phyloP scores from a whole-genome alignment of 2,329 filamentous ascomycete species.

The Daldinia sp. region DNA sequence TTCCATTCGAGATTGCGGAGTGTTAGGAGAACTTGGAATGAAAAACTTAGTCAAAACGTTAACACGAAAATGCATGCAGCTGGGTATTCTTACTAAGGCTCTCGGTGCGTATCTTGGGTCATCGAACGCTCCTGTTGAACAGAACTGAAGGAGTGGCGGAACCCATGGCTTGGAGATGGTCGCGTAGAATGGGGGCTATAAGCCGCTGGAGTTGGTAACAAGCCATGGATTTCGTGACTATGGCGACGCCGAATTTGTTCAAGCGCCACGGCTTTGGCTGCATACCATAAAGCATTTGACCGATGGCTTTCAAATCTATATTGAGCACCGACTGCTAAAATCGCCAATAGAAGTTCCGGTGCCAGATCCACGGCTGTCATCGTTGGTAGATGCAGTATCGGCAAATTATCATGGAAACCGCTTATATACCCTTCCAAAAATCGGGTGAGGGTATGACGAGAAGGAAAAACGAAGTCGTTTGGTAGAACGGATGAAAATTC shows the following conservation, averaged over 20 bases:
- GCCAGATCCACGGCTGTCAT: constrained; percentile 73
- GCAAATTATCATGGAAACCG: constrained; percentile 71
- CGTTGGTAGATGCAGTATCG: constrained; percentile 75
- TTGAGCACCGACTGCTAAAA: constrained; percentile 75
- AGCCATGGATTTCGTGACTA: constrained; percentile 67
- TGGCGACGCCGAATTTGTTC: constrained; percentile 70
- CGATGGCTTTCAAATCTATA: constrained; percentile 72
- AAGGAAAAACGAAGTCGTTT: constrained; percentile 74
- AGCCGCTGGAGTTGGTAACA: constrained; percentile 67
- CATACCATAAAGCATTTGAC: constrained; percentile 71
- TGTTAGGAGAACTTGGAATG: constrained; percentile 65
- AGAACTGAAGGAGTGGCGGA: constrained; percentile 70
- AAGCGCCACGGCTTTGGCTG: constrained; percentile 67
- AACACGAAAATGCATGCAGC: not conserved
- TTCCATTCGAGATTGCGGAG: constrained; percentile 69
- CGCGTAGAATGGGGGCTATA: constrained; percentile 71
- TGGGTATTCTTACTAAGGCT: constrained; percentile 65
- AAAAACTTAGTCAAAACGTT: constrained; percentile 26
- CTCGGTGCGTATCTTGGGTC: constrained; percentile 69
- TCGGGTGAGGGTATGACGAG: constrained; percentile 74
- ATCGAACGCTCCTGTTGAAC: constrained; percentile 68
- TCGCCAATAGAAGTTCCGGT: constrained; percentile 74
- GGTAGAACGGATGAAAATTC: constrained; percentile 72
- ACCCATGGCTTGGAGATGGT: constrained; percentile 68
- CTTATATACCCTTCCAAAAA: constrained; percentile 78